Evolutionary conservation across 2,329 filamentous ascomycete species (phyloP), one percentile per base, ranked within the genome.

Genomic region (Alternaria solani): DNA sequence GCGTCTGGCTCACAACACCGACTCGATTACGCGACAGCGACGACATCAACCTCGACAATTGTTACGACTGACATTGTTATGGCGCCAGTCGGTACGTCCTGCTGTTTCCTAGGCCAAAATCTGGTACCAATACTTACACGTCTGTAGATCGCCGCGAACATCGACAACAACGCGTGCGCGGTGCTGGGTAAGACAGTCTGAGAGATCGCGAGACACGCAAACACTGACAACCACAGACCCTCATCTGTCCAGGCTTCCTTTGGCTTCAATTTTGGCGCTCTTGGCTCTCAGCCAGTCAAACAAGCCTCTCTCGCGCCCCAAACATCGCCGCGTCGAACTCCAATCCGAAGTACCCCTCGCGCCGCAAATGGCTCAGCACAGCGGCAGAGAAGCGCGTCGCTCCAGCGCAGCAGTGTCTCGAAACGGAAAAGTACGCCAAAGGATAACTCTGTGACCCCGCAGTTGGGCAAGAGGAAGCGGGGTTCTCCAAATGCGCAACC

Each of bases 111-210:
- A 14, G 9, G 18, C 32, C 8, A 25, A 12, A 7, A 49, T 26
- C 14, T 25, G 30, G 34, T 14, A 6, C 30, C 25, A 14, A 36
- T 32, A n/a, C 59, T 71, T 38, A 71, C 44, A 36, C 5, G 16
- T 42, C 5, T 7, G 14, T 64, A 84, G 83, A 81, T 74, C 82
- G 84, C 75, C 80, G 83, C 71, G 84, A 86, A 78, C 83, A 83
- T 71, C 81, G 81, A 70, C 82, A 83, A 72, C 84, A 86, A 82
- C 85, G 84, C 75, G 82, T 85, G 75, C 84, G 85, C 70, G 85
- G 85, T 74, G 84, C 85, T 72, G 84, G 81, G 84, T 86, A 82
- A 72, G 82, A 71, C 70, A 55, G 8, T 68, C 67, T 55, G 12
- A 39, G 28, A 25, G n/a, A 30, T 34, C 53, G 34, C 42, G 23